These are phyloP conservation scores for Ustilago shanxiensis DNA, from an alignment of 1,284 basidiomycete species.

Conservation along the genomic window DNA sequence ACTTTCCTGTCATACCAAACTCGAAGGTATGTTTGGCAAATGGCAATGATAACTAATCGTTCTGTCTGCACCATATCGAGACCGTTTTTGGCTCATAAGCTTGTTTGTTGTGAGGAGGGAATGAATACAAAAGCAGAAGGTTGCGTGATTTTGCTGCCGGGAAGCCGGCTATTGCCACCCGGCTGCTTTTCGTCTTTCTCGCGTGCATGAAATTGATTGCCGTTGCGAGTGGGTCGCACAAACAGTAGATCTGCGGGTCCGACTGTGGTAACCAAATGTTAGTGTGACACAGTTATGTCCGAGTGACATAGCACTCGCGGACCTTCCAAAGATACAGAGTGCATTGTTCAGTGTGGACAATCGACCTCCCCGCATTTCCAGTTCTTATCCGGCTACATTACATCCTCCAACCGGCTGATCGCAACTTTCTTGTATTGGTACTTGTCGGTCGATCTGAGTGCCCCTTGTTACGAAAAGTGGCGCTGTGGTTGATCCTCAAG, in stretches of 20 bases:
- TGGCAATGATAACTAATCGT: too few relatives aligned
- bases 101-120: too few relatives aligned
- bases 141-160: neutral
- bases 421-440: neutral
- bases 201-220: constrained; percentile 6
- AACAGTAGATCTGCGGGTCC: too few relatives aligned
- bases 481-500: neutral
- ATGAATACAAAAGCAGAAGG: too few relatives aligned
- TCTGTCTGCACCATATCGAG: too few relatives aligned
- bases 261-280: neutral
- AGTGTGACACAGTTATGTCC: neutral
- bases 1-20: too few relatives aligned
- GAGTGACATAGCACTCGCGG: neutral
- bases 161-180: neutral
- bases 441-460: neutral
- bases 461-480: neutral
- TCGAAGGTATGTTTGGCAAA: too few relatives aligned
- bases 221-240: neutral
- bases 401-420: neutral
- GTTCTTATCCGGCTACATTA: neutral
- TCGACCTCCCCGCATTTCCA: neutral
- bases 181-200: neutral
- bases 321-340: neutral
- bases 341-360: neutral
- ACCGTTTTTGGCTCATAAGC: too few relatives aligned